Evolutionary conservation across 139 green algal species (phyloP).

Genomic region (Penium margaritaceum): DNA sequence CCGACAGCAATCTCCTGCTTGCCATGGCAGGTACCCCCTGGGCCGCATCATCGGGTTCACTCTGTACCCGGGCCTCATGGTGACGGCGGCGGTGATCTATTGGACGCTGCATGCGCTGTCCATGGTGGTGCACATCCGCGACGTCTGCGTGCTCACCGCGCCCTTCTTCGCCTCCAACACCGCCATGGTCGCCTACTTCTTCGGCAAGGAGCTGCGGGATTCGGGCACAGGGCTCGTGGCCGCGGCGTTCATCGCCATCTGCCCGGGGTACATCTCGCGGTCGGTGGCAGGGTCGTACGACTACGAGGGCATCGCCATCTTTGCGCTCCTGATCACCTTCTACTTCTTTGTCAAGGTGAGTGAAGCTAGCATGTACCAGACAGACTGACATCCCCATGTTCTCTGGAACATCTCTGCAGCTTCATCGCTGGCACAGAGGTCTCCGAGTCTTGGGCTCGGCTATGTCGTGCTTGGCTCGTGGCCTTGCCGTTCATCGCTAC

Average conservation of each 20-base stretch:
- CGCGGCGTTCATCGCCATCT: slow-evolving; percentile 53
- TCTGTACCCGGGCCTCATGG: slow-evolving; percentile 68
- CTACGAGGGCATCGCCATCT: slow-evolving; percentile 86
- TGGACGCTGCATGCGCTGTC: slow-evolving; percentile 58
- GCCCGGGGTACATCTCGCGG: slow-evolving; percentile 64
- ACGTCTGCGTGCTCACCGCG: slow-evolving; percentile 63
- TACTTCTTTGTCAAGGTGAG: slow-evolving; percentile 58
- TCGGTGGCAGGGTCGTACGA: slow-evolving; percentile 64
- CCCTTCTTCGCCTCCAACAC: slow-evolving; percentile 54
- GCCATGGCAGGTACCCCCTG: slow-evolving; percentile 70
- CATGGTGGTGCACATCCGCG: slow-evolving; percentile 46
- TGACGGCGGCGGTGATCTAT: slow-evolving; percentile 53
- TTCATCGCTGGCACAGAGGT: too few species aligned
- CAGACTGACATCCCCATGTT: too few species aligned
- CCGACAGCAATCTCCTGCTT: too few species aligned
- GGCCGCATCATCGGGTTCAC: slow-evolving; percentile 65
- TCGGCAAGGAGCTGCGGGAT: slow-evolving; percentile 57
- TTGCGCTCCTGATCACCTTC: slow-evolving; percentile 65
- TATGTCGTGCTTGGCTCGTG: too few species aligned
- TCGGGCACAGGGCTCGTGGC: slow-evolving; percentile 50
- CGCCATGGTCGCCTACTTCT: slow-evolving; percentile 60
- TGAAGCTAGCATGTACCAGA: too few species aligned
- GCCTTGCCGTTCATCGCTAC: too few species aligned
- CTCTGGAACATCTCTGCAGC: too few species aligned
- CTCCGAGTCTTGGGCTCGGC: too few species aligned